Conservation (phyloP, 129 eudicot species). For the carrot (Daucus carota) region DNA sequence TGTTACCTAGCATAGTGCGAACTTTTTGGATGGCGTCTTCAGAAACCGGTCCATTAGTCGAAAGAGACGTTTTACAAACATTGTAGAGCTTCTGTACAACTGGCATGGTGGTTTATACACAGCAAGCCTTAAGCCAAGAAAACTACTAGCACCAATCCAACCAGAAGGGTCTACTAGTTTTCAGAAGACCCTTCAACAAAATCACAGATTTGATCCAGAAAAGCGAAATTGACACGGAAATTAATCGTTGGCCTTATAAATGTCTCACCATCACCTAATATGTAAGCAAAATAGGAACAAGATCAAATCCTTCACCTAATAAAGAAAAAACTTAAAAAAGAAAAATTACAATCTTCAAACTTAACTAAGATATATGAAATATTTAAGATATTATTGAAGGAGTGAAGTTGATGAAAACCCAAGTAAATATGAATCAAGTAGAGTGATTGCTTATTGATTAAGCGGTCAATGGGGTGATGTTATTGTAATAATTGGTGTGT, state of each 20-base stretch:
- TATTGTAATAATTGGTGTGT: not conserved
- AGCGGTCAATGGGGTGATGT: not conserved
- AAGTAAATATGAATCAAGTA: not conserved
- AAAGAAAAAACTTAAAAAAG: too few relatives aligned
- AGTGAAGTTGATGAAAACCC: not conserved
- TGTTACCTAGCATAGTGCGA: constrained; percentile 68
- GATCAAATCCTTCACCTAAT: not conserved
- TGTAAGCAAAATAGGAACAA: not conserved
- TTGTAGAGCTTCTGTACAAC: constrained; percentile 86
- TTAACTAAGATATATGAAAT: not conserved
- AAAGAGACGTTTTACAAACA: constrained; percentile 72
- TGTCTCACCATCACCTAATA: not conserved
- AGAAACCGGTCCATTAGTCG: constrained; percentile 75
- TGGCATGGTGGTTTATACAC: constrained; percentile 54
- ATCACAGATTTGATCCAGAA: not conserved
- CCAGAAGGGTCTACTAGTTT: constrained; percentile 30
- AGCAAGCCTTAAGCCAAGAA: constrained; percentile 16
- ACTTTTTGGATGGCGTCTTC: constrained; percentile 78
- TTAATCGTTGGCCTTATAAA: not conserved
- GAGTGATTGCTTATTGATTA: not conserved
- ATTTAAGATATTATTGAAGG: not conserved
- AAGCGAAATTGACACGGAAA: not conserved
- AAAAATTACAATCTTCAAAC: not conserved
- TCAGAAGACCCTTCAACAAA: constrained; percentile 28
- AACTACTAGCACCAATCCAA: constrained; percentile 14